Evolutionary conservation across 352 stramenopile species (phyloP).

Genomic region (Phytophthora capsici): DNA sequence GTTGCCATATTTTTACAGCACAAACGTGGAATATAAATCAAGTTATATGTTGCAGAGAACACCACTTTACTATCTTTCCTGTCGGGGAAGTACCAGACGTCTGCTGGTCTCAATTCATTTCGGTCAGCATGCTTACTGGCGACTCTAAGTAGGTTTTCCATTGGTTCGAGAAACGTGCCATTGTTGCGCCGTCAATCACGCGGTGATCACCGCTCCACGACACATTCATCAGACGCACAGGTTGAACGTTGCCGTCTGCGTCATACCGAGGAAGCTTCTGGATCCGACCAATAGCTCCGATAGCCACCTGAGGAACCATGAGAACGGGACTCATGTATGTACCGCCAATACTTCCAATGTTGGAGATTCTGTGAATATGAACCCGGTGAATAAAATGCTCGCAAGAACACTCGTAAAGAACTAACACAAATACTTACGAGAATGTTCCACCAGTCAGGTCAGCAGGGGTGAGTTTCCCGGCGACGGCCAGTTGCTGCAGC

Average conservation of each 20-base stretch:
- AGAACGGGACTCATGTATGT: conserved; percentile 98
- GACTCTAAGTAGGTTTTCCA: conserved; percentile 97
- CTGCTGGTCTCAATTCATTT: conserved; percentile 78
- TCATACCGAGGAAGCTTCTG: conserved; percentile 96
- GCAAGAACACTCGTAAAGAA: neutral
- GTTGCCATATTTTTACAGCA: neutral
- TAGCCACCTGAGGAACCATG: conserved; percentile 95
- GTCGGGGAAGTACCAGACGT: too few species aligned
- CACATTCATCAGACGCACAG: conserved; percentile 94
- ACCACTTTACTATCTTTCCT: neutral
- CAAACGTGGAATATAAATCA: neutral
- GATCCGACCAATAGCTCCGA: conserved; percentile 97
- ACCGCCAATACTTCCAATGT: conserved; percentile 97
- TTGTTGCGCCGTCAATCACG: conserved; percentile 97
- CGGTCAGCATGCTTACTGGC: conserved; percentile 91
- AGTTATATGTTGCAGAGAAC: neutral
- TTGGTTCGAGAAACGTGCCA: conserved; percentile 97
- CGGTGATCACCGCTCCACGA: conserved; percentile 98
- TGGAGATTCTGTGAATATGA: conserved; percentile 67
- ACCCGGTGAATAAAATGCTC: neutral
- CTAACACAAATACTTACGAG: conserved; percentile 51
- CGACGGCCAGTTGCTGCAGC: conserved; percentile 86
- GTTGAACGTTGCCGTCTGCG: conserved; percentile 81
- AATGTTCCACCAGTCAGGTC: conserved; percentile 95
- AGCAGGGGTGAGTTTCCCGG: conserved; percentile 75